These are phyloP conservation scores for Monascus purpureus DNA, from an alignment of 495 filamentous ascomycete species.

Conservation along the genomic window DNA sequence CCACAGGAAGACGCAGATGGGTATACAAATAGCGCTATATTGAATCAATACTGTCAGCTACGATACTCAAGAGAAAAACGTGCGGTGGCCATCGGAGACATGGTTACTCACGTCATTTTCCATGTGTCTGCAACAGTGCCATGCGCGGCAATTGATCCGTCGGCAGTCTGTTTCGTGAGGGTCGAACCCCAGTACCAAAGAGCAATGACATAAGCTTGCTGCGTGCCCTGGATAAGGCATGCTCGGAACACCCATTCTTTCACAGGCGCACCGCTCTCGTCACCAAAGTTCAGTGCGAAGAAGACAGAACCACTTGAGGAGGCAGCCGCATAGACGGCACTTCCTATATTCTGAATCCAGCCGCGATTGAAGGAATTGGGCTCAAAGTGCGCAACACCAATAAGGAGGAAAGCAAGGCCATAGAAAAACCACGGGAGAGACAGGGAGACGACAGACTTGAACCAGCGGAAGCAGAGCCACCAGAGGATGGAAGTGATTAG, in stretches of 20 bases:
- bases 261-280: slow-evolving; percentile 34
- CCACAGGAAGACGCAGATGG: slow-evolving; percentile 30
- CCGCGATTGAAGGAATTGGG: slow-evolving; percentile 24
- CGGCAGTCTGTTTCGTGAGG: slow-evolving; percentile 21
- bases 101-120: slow-evolving; percentile 31
- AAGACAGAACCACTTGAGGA: slow-evolving; percentile 37
- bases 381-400: slow-evolving; percentile 50
- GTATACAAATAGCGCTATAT: slow-evolving; percentile 25
- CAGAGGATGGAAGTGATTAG: slow-evolving; percentile 46
- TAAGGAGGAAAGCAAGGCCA: slow-evolving; percentile 49
- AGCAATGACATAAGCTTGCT: slow-evolving; percentile 36
- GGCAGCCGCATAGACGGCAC: slow-evolving; percentile 32
- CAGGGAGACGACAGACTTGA: slow-evolving; percentile 47
- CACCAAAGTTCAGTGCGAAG: slow-evolving; percentile 38
- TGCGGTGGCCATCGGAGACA: background rate
- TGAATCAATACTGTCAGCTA: slow-evolving; percentile 5
- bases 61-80: background rate
- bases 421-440: slow-evolving; percentile 50
- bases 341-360: slow-evolving; percentile 37
- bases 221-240: slow-evolving; percentile 36
- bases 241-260: slow-evolving; percentile 40
- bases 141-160: slow-evolving; percentile 20
- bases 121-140: slow-evolving; percentile 29
- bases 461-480: slow-evolving; percentile 50
- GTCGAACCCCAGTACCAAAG: slow-evolving; percentile 40